These are phyloP conservation scores for Teratosphaeria pseudoeucalypti DNA, from an alignment of 2,329 filamentous ascomycete species.

Conservation along the genomic window DNA sequence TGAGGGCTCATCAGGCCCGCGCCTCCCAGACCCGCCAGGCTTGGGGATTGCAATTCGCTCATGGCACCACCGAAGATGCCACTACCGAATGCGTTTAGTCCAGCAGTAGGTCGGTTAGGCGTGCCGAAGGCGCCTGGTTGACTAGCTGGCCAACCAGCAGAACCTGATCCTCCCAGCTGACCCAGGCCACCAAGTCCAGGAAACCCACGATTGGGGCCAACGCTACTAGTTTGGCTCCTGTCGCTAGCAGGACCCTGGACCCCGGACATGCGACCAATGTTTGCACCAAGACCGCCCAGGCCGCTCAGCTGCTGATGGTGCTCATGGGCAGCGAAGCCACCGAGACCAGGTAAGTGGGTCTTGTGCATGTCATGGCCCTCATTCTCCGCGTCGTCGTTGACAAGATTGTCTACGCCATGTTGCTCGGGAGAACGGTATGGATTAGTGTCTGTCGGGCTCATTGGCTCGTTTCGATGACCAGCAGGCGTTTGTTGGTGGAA, in stretches of 20 bases:
- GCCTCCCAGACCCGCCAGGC: constrained; percentile 55
- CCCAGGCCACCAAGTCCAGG: constrained; percentile 47
- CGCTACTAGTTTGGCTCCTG: constrained; percentile 85
- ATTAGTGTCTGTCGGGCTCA: constrained; percentile 91
- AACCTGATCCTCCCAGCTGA: constrained; percentile 43
- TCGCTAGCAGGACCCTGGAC: constrained; percentile 58
- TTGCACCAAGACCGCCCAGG: constrained; percentile 23
- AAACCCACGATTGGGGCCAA: constrained; percentile 63
- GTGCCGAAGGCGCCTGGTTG: constrained; percentile 62
- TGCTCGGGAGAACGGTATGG: constrained; percentile 86
- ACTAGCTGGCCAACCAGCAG: constrained; percentile 49
- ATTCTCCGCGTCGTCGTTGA: constrained; percentile 35
- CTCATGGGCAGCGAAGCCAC: constrained; percentile 18
- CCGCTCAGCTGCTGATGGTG: constrained; percentile 17
- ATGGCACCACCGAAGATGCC: constrained; percentile 43
- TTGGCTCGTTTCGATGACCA: constrained; percentile 47
- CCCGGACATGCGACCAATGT: constrained; percentile 28
- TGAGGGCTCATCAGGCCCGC: constrained; percentile 55
- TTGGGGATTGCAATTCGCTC: constrained; percentile 67
- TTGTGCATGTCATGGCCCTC: constrained; percentile 21
- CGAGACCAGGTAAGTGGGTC: constrained; percentile 20
- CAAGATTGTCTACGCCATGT: constrained; percentile 49
- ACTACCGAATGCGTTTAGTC: constrained; percentile 42
- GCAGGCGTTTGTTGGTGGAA: constrained; percentile 41
- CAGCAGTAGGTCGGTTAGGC: constrained; percentile 49